Evolutionary conservation across 1,139 yeast species (phyloP), one percentile per base, ranked within the genome.

Genomic region (Taphrina betulina): DNA sequence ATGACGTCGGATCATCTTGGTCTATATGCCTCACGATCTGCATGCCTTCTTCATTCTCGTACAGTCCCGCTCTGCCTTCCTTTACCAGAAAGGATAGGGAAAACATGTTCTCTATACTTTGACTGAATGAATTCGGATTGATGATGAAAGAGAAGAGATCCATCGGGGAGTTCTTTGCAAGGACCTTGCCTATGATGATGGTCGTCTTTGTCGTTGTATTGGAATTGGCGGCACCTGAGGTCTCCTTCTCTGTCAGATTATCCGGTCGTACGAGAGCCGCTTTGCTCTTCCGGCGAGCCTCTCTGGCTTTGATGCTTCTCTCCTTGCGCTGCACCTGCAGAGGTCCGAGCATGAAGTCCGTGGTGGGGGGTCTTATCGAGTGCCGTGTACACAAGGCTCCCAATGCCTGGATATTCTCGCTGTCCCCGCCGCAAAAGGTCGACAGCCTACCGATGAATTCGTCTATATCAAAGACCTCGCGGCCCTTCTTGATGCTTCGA

Each of bases 71-170:
- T 63, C 76, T 79, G 1, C 87, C 90, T 64, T 86, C 95, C 64
- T 82, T 79, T 3, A 88, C 78, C 50, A 90, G 71, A 65, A 89
- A 89, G 67, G 95, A 85, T 1, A 86, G 77, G 65, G 83, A 85
- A 66, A 89, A 90, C 63, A 90, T 71, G 66, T 87, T 88, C 66
- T 90, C 96, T 3, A 89, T 81, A 3, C 92, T 79, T 66, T 85
- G 90, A 1, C 85, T 75, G 69, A 84, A 90, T 3, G 92, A 83
- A 5, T 70, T 57, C 0, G 96, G 96, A 65, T 90, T 81, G 35
- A 89, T 73, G 59, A 87, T 78, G 63, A 85, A 83, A 60, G 75
- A 72, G 66, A 80, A 85, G 55, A 88, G 72, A 59, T 80, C 81
- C 8, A 88, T 74, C 1, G 76, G 77, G 5, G 48, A 41, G n/a